Evolutionary conservation across 495 filamentous ascomycete species (phyloP).

Genomic region (Cairneyella variabilis): DNA sequence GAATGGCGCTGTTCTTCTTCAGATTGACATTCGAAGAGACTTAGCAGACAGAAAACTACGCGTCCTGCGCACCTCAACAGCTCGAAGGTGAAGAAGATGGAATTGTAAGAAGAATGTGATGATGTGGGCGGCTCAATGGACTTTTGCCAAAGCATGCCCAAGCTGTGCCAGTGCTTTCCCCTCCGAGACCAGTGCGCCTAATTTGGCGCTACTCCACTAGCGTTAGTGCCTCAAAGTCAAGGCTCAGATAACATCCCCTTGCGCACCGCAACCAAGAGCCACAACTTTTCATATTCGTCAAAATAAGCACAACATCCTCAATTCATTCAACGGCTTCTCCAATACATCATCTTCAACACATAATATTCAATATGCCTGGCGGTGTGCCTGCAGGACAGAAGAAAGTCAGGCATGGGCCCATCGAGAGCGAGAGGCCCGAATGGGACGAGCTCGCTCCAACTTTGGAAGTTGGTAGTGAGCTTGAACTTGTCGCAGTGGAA

Average conservation of each 20-base stretch:
- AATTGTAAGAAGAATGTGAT: neutral
- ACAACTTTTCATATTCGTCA: no score
- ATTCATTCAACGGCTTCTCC: neutral
- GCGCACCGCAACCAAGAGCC: no score
- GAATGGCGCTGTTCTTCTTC: conserved; percentile 8
- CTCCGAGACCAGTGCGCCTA: conserved; percentile 1
- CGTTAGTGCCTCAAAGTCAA: no score
- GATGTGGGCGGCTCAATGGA: conserved; percentile 13
- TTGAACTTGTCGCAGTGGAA: conserved; percentile 81
- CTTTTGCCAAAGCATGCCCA: neutral
- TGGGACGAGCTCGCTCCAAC: conserved; percentile 4
- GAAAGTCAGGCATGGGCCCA: neutral
- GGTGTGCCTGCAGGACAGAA: neutral
- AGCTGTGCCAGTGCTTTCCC: neutral
- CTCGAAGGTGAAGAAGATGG: neutral
- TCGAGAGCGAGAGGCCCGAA: neutral
- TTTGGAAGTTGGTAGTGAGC: conserved; percentile 7
- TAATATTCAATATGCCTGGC: neutral
- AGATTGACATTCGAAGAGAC: conserved; percentile 2
- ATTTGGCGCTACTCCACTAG: neutral
- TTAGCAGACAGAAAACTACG: conserved; percentile 14
- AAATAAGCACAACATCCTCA: no score
- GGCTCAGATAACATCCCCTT: no score
- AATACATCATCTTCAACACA: neutral
- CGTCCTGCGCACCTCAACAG: conserved; percentile 5